Base-by-base conservation (phyloP, 345 rosid species). In the Salix brachista region DNA sequence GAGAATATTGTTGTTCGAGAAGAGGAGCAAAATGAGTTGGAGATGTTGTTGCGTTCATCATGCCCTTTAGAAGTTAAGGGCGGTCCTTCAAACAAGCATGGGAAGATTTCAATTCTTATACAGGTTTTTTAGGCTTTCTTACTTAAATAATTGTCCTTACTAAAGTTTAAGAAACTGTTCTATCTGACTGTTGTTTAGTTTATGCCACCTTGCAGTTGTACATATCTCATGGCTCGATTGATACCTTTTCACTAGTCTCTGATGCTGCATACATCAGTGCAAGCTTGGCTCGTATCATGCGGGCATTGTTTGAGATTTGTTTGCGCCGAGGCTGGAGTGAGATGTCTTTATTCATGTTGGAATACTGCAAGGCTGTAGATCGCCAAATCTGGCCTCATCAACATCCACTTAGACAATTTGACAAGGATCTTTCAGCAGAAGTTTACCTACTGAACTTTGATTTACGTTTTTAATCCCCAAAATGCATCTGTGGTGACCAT, bases 251-350 rank as follows among this genome's bases (percentile, higher is more conserved):
- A 58, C 84, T 95, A 76, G 87, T 95, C 79, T 95, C 97, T 71
- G 99, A 95, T 88, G 99, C 97, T 78, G 88, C 97, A 60, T 95
- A 95, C 77, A 95, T 95, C 74, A 95, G 97, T 87, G 99, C 99
- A 76, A 95, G 99, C 85, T 85, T 95, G 91, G 99, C 97, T 74
- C 99, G 99, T 70, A 93, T 95, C 58, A 89, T 95, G 94, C 92
- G 97, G 67, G 99, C 99, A 75, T 80, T 95, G 70, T 93, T 93
- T 86, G 99, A 95, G 80, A 95, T 89, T 84, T 95, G 97, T 81
- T 85, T 95, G 86, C 89, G 93, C 58, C 88, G 84, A 87, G 97
- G 97, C 78, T 95, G 99, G 99, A 87, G 91, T 83, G 96, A 87
- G 90, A 95, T 93, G 97, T 76, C 96, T 74, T 76, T 87, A 75